Evolutionary conservation across 129 eudicot species (phyloP), one percentile per base, ranked within the genome.

Genomic region (Gnaphalium uliginosum): DNA sequence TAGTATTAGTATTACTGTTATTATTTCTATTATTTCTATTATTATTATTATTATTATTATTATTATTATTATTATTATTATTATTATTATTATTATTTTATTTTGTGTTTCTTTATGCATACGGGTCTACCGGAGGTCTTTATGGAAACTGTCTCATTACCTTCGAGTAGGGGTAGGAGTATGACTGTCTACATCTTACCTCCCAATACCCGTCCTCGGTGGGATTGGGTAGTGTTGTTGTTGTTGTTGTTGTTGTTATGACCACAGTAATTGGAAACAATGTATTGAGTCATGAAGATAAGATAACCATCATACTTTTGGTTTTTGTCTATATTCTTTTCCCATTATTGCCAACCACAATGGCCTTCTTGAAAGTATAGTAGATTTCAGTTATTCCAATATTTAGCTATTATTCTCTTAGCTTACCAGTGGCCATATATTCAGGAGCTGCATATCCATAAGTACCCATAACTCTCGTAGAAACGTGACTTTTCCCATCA

Each of bases 391-490:
- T 56, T 56, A 56, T 56, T 21, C 11, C 13, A 9, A 56, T 21
- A 19, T 9, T 56, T 56, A 56, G 1, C 26, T 56, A 21, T 37
- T 19, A 2, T n/a, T 21, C 50, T 56, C 43, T 59, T 39, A 9
- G 73, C 46, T 76, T 82, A 90, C 98, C 96, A 59, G 98, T 93
- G 60, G 92, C 91, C 88, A 87, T 85, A 72, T 93, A 90, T 76
- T 93, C 98, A 6, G 96, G 97, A 64, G 98, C 96, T 32, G 98
- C 98, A 80, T 89, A 93, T 71, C 98, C 96, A n/a, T 83, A 85
- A 4, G 96, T 90, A 30, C 98, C 98, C 96, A 90, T 89, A 25
- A 90, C 89, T 71, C 96, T 86, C 0, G 96, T 93, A 35, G 96
- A 90, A 4, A 90, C 96, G 56, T 93, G 89, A 77, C 96, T 87